Percentiles rank a stretch among this genome's conserved stretches.
Evolutionary conservation across 768 basidiomycete genomes (phyloP).

Genomic region (Phylloporus rhodoxanthus): DNA sequence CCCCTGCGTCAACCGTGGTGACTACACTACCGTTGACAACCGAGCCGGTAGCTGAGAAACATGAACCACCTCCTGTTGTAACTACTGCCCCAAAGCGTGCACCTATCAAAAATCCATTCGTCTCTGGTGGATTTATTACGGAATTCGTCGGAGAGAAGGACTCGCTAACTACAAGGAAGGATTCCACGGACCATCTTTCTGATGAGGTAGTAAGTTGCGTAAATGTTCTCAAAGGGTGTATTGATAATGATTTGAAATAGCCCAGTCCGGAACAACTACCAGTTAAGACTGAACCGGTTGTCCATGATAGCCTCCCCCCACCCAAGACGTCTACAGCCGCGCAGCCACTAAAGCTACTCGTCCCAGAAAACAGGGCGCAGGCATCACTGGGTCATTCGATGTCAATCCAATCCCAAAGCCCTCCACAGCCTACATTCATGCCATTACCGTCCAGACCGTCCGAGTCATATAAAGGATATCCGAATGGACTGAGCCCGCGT

Average conservation of each 20-base stretch:
- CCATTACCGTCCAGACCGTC: slow-evolving; percentile 17
- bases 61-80: slow-evolving; percentile 1
- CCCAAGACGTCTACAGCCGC: slow-evolving; percentile 8
- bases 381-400: slow-evolving; percentile 5
- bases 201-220: slow-evolving; percentile 12
- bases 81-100: slow-evolving; percentile 13
- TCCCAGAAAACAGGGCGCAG: slow-evolving; percentile 12
- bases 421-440: slow-evolving; percentile 4
- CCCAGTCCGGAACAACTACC: slow-evolving; percentile 10
- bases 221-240: not conserved
- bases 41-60: slow-evolving; percentile 11
- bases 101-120: slow-evolving; percentile 38
- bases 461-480: slow-evolving; percentile 9
- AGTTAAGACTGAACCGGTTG: slow-evolving; percentile 20
- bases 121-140: slow-evolving; percentile 46
- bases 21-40: slow-evolving; percentile 7
- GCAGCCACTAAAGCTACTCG: slow-evolving; percentile 7
- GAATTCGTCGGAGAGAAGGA: slow-evolving; percentile 35
- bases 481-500: slow-evolving; percentile 14
- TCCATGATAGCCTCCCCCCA: slow-evolving; percentile 10
- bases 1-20: slow-evolving; percentile 15
- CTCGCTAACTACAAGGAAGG: slow-evolving; percentile 18
- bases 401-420: slow-evolving; percentile 10
- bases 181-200: slow-evolving; percentile 14
- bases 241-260: slow-evolving; percentile 9